Percentiles rank a stretch among this genome's conserved stretches.
Evolutionary conservation across 306 rosid genomes (phyloP).

Genomic region (Glycyrrhiza uralensis): DNA sequence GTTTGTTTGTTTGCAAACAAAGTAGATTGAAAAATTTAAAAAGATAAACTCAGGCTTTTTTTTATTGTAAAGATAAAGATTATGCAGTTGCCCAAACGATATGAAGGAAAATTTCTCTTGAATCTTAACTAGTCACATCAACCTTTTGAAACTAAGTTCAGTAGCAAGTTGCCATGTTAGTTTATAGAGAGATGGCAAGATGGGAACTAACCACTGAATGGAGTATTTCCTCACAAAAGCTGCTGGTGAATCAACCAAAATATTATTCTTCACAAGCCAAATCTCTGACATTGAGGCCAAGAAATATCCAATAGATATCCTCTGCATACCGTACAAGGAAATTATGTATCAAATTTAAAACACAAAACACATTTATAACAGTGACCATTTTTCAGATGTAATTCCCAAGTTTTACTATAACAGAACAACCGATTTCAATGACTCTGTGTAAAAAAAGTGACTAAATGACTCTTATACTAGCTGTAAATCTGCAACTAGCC

Average conservation of each 20-base stretch:
- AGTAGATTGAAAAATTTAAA: not conserved
- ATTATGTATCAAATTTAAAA: not conserved
- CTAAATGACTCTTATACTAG: not conserved
- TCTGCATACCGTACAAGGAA: constrained; percentile 40
- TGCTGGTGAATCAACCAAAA: constrained; percentile 47
- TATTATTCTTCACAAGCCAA: constrained; percentile 56
- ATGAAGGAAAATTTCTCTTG: not conserved
- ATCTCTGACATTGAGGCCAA: constrained; percentile 69
- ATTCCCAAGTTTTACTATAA: not conserved
- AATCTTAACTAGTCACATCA: constrained; percentile 11
- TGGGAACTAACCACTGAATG: constrained; percentile 63
- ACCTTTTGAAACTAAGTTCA: not conserved
- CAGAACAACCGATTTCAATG: not conserved
- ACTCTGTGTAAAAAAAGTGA: not conserved
- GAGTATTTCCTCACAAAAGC: constrained; percentile 64
- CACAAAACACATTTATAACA: not conserved
- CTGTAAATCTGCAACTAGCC: not conserved
- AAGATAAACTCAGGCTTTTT: not conserved
- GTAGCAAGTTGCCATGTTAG: not conserved
- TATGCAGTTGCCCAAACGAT: not conserved
- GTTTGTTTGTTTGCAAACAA: not conserved
- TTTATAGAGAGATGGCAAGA: not conserved
- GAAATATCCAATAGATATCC: constrained; percentile 78
- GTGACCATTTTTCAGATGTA: not conserved
- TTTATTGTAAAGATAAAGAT: not conserved